Conservation (phyloP, 208 protist genomes). For the Leishmania amazonensis region DNA sequence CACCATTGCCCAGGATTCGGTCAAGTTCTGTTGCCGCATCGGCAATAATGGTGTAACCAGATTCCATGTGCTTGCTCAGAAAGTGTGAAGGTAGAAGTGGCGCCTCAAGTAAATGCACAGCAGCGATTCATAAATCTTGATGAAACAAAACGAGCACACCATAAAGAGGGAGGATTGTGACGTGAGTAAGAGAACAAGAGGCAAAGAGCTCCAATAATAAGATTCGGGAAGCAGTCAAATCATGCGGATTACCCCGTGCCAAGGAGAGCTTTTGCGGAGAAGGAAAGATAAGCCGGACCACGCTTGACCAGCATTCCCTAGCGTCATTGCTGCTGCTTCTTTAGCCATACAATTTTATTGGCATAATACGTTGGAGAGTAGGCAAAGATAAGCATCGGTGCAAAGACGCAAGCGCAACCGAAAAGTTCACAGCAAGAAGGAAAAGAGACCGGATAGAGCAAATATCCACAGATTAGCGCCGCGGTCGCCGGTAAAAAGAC, state of each 20-base stretch:
- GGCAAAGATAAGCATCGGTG: not conserved
- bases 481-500: not conserved
- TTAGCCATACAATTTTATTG: not conserved
- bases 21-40: conserved; percentile 15
- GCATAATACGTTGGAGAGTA: not conserved
- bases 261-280: not conserved
- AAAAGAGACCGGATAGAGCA: not conserved
- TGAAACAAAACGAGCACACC: not conserved
- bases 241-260: not conserved
- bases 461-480: not conserved
- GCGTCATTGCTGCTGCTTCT: not conserved
- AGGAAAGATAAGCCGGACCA: not conserved
- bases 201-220: not conserved
- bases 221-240: not conserved
- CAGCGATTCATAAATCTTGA: not conserved
- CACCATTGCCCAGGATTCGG: not conserved
- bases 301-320: not conserved
- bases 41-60: not conserved
- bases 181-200: not conserved
- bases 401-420: not conserved
- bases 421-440: not conserved
- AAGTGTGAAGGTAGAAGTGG: not conserved
- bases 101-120: not conserved
- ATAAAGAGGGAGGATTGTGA: not conserved
- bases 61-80: not conserved